Base-by-base conservation (phyloP, 805 yeast species). In the Trichomonascus vanleenenianus region DNA sequence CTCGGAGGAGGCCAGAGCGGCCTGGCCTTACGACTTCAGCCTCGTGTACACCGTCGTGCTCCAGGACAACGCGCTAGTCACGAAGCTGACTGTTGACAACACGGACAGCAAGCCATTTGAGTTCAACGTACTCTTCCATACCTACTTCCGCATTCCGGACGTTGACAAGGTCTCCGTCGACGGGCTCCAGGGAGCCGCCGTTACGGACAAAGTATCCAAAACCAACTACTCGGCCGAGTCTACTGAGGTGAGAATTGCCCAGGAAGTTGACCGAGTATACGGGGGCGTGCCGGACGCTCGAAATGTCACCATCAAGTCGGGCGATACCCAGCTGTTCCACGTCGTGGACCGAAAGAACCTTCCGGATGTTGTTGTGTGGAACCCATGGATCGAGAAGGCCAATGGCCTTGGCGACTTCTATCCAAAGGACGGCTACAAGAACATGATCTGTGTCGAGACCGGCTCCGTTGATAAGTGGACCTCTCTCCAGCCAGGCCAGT, bases 371-470 rank as follows among this genome's bases (percentile, higher is more conserved):
- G 97, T 93, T 41, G 97, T 93, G 45, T 93, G 98, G 98, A 93
- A 93, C 65, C 98, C 98, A 32, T 93, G 97, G 98, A 71, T 76
- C 53, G 74, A 83, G 46, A 85, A 84, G 63, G 77, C 93, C n/a
- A 71, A 67, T 19, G 81, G 83, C 1, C 85, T 93, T 91, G 81
- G 71, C 36, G 98, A 93, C 66, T 93, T 91, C 58, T 75, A 73
- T 56, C 98, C 97, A 42, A 86, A 85, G 61, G 64, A 66, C 44
- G 97, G 96, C 4, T 93, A 72, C 70, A 73, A 79, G 54, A 71
- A 81, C 39, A 91, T 93, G 97, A 78, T 93, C 47, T 93, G 98
- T 67, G 76, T 93, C 47, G 98, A 93, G 65, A 94, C 96, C 2
- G 98, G 98, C 37, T 73, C 81, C 54, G 97, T 93, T 34, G 73